Evolutionary conservation across 768 basidiomycete species (phyloP), one percentile per base, ranked within the genome.

Genomic region (Boletellus sp.): DNA sequence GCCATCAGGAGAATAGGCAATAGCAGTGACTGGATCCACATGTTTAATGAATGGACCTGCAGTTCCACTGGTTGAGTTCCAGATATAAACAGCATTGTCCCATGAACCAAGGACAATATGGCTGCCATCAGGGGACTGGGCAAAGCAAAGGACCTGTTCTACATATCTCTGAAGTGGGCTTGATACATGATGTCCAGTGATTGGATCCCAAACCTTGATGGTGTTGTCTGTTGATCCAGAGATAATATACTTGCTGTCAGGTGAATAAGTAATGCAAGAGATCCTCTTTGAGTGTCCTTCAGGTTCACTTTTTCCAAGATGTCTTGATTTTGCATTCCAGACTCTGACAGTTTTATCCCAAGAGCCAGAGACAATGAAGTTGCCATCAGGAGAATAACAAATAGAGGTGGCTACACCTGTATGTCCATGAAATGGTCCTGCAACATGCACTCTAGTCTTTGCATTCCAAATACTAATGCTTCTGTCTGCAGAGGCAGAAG

Each of bases 401-500:
- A 54, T 37, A 41, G 42, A 54, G 8, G 49, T 45, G 16, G 62
- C 26, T 19, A 11, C 1, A 6, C n/a, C 8, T 40, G 38, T 52
- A 3, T 69, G 62, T 3, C 59, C 59, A 4, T 51, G 28, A 31
- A 53, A 38, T 35, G 56, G 60, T 36, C 50, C 45, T 48, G 39
- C 54, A 38, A 64, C 23, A 55, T 36, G 20, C 15, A 50, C 41
- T 16, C 61, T 39, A 45, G 45, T 50, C 10, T 1, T 33, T 49
- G 45, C 35, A 58, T 62, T 3, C 62, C 62, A 64, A 16, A 65
- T 48, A 41, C 38, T 59, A 2, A 66, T 24, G 1, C 53, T 56
- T 1, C 16, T 32, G 35, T 68, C 56, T n/a, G 24, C 3, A 3
- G 60, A 62, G 5, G 51, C 69, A 48, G 65, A 64, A 20, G 44